Percentiles rank a stretch among this genome's conserved stretches.
phyloP scores from a whole-genome alignment of 331 rosid genomes.

The Saraca asoca region DNA sequence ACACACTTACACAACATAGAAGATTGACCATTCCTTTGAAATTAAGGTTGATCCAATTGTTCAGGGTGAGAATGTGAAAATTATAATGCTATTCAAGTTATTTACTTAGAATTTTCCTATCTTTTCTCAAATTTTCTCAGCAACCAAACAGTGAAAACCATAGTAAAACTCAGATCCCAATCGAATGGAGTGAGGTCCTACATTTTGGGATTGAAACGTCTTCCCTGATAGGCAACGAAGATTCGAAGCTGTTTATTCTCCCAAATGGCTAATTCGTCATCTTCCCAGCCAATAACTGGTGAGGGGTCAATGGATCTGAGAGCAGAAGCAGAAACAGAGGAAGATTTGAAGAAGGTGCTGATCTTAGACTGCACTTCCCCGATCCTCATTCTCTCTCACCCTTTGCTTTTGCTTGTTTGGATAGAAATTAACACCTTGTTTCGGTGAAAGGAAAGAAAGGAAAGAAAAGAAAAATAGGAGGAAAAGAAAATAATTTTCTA shows the following conservation, averaged over 20 bases:
- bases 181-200: not conserved
- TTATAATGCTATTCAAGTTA: not conserved
- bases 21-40: not conserved
- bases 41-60: not conserved
- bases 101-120: not conserved
- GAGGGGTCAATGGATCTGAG: constrained; percentile 28
- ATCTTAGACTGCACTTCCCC: constrained; percentile 62
- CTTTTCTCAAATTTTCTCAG: constrained; percentile 7
- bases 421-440: too few relatives aligned
- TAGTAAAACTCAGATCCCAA: not conserved
- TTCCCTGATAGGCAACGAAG: constrained; percentile 50
- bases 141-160: not conserved
- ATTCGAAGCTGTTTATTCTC: constrained; percentile 50
- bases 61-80: not conserved
- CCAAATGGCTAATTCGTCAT: constrained; percentile 57
- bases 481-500: too few relatives aligned
- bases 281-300: not conserved
- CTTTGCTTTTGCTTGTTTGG: too few relatives aligned
- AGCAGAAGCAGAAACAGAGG: constrained; percentile 32
- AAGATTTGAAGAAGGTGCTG: constrained; percentile 58
- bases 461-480: too few relatives aligned
- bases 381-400: too few relatives aligned
- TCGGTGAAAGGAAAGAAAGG: too few relatives aligned
- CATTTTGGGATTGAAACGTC: constrained; percentile 42
- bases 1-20: not conserved